Conservation (phyloP, 106 monocot species). For the Apostasia ramifera region DNA sequence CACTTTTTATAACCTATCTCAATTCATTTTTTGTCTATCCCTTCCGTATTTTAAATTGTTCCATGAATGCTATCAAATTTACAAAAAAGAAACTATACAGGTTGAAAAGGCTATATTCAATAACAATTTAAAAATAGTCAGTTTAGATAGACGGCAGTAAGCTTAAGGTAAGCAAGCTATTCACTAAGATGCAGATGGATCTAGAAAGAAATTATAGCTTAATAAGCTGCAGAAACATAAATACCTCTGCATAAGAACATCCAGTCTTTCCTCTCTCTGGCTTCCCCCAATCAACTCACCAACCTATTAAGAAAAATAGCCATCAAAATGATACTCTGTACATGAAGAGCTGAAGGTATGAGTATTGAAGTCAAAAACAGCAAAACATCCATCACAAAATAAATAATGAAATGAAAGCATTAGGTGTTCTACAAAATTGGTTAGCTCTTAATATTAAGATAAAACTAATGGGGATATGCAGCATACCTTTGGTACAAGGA, state of each 20-base stretch:
- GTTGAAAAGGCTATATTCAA: no score
- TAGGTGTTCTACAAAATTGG: background rate
- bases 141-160: background rate
- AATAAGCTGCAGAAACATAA: background rate
- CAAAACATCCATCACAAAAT: background rate
- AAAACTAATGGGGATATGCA: background rate
- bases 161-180: background rate
- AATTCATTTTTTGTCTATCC: no score
- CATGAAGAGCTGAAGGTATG: background rate
- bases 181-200: background rate
- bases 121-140: background rate
- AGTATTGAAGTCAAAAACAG: no score
- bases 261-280: conserved; percentile 87
- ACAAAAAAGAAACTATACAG: no score
- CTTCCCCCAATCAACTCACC: conserved; percentile 94
- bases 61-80: no score
- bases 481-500: conserved; percentile 71
- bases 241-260: conserved; percentile 73
- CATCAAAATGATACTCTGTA: background rate
- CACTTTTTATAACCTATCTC: no score
- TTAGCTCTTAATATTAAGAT: background rate
- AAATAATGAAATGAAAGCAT: background rate
- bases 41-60: no score
- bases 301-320: conserved; percentile 34
- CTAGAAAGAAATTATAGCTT: background rate